These are phyloP conservation scores for Usnea hakonensis DNA, from an alignment of 495 filamentous ascomycete genomes.

Conservation along the genomic window DNA sequence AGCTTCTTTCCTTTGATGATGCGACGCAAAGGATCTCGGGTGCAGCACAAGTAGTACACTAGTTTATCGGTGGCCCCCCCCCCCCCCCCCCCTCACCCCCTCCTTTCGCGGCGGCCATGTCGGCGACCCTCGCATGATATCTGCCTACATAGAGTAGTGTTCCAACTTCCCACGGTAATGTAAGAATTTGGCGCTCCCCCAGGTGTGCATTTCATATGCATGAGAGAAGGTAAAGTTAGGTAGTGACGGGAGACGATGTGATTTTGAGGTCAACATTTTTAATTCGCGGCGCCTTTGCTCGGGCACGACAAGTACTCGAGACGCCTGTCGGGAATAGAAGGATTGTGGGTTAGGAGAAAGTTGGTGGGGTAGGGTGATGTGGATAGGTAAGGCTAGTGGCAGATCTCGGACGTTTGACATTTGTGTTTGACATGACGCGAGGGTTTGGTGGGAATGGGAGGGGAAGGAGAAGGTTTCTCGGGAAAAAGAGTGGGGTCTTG, in stretches of 20 bases:
- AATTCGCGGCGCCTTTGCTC: neutral
- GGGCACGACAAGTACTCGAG: neutral
- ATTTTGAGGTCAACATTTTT: neutral
- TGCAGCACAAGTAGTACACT: neutral
- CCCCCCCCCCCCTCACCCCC: no score
- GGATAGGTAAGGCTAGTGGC: neutral
- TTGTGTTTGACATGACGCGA: no score
- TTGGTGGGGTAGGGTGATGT: no score
- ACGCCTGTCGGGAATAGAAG: neutral
- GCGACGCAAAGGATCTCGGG: neutral
- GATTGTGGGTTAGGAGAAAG: neutral
- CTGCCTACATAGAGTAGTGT: no score
- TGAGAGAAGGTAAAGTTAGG: no score
- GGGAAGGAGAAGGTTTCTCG: no score
- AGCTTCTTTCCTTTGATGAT: neutral
- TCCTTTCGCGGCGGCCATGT: neutral
- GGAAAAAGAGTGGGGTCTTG: no score
- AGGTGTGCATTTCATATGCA: neutral
- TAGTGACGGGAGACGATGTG: neutral
- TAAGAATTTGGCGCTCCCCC: neutral
- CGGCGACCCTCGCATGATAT: neutral
- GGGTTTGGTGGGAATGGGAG: no score
- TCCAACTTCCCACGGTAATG: neutral
- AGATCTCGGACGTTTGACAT: slow-evolving; percentile 2
- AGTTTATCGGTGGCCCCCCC: neutral